phyloP scores from a whole-genome alignment of 768 basidiomycete genomes.

The Russula griseocarnosa region DNA sequence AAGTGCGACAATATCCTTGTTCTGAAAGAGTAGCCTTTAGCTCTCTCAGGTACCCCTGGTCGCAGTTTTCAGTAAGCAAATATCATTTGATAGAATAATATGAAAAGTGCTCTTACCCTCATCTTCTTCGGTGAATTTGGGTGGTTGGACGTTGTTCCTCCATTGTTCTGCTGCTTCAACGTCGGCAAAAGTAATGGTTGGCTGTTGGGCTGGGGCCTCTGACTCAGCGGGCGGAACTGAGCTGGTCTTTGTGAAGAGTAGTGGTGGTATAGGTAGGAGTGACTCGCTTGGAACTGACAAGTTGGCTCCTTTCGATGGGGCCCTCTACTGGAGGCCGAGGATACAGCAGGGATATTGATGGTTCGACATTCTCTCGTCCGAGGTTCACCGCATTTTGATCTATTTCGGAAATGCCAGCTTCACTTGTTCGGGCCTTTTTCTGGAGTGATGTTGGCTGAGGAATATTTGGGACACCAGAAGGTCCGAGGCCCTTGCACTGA shows the following conservation, averaged over 20 bases:
- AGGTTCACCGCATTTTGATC: conserved; percentile 1
- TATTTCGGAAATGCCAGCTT: conserved; percentile 8
- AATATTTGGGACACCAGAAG: conserved; percentile 18
- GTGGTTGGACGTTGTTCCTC: conserved; percentile 44
- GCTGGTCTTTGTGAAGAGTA: neutral
- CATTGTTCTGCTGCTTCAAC: conserved; percentile 45
- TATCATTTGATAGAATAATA: conserved; percentile 3
- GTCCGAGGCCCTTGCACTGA: conserved; percentile 59
- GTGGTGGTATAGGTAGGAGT: neutral
- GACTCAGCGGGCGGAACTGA: neutral
- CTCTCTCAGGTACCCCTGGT: conserved; percentile 72
- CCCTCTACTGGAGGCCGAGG: neutral
- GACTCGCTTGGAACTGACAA: neutral
- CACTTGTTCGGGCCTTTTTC: conserved; percentile 14
- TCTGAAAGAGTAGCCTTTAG: conserved; percentile 73
- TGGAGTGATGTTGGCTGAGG: conserved; percentile 14
- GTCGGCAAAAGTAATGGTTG: conserved; percentile 7
- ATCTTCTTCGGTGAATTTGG: conserved; percentile 40
- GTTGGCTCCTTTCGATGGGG: neutral
- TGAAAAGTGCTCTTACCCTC: conserved; percentile 35
- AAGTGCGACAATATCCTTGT: conserved; percentile 55
- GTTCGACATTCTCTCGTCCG: conserved; percentile 15
- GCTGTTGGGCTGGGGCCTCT: neutral
- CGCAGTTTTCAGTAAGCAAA: conserved; percentile 48
- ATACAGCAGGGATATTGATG: conserved; percentile 2